phyloP scores from a whole-genome alignment of 495 filamentous ascomycete genomes.

The Penicillium lividum region DNA sequence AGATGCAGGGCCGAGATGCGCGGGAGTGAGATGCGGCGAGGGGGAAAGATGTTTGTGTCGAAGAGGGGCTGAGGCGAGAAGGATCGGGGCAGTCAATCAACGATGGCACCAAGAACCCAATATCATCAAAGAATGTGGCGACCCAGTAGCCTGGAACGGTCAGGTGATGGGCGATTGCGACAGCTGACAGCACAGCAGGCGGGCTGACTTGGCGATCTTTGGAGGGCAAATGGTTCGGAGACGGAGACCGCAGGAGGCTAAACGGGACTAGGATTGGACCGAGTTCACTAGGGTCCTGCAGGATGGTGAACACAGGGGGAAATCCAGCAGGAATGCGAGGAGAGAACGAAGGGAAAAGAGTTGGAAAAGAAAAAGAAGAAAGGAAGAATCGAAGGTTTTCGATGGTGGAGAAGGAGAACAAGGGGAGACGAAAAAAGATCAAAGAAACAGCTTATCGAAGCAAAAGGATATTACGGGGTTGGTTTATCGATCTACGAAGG shows the following conservation, averaged over 20 bases:
- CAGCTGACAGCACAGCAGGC: constrained; percentile 26
- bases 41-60: not conserved
- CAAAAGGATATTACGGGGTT: constrained; percentile 22
- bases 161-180: constrained; percentile 32
- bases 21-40: constrained; percentile 1
- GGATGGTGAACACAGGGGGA: constrained; percentile 24
- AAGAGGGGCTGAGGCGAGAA: constrained; percentile 5
- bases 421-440: not conserved
- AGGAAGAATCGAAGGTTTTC: not conserved
- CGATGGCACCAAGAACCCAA: constrained; percentile 6
- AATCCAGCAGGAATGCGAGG: constrained; percentile 3
- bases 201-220: constrained; percentile 15
- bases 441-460: not conserved
- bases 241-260: constrained; percentile 9
- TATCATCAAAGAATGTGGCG: constrained; percentile 26
- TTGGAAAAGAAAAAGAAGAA: not conserved
- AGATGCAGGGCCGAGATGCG: constrained; percentile 6
- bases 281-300: constrained; percentile 27
- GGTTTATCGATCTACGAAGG: constrained; percentile 38
- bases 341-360: constrained; percentile 11
- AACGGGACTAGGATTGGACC: constrained; percentile 17
- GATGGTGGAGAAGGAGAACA: not conserved
- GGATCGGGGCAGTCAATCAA: constrained; percentile 5
- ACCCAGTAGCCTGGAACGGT: constrained; percentile 23
- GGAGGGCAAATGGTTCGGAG: not conserved